Evolutionary conservation across 2,329 filamentous ascomycete species (phyloP), one percentile per base, ranked within the genome.

Genomic region (Pseudogymnoascus sp.): DNA sequence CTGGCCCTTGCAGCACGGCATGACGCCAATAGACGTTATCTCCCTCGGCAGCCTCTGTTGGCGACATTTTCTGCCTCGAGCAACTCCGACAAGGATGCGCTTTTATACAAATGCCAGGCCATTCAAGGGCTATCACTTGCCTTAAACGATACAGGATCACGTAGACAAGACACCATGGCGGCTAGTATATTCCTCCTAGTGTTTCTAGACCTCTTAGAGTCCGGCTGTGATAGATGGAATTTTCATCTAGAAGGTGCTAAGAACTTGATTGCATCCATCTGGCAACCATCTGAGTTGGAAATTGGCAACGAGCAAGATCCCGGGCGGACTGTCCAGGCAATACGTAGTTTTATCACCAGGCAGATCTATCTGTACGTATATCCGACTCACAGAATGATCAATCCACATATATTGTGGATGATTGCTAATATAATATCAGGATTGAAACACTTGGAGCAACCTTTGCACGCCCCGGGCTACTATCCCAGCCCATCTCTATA

Each of bases 341-440:
- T 62, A 61, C 61, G 42, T 17, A 31, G 31, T 17, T 62, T 62
- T 63, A 59, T 67, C 65, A 23, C 65, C 63, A 68, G 35, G 65
- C 64, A 74, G 72, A 21, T 74, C 71, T 11, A 72, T 70, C 75
- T 75, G 76, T 17, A 69, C 68, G 44, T 76, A 73, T 74, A 44
- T 26, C 73, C 70, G 2, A 76, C 75, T 1, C 72, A 72, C 60
- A 76, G 74, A 1, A 74, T 63, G 37, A 73, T 70, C 13, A 75
- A 59, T 35, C 13, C 6, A 11, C 23, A 23, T 23, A 44, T 10
- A 44, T 44, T 44, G 10, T 23, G 5, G 40, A 23, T 23, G 10
- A 15, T 23, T 44, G 15, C 29, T 61, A 40, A 26, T 42, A 59
- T 13, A 19, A 33, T 7, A 33, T 0, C 26, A 75, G 73, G 15